phyloP scores from a whole-genome alignment of 768 basidiomycete genomes.

The Lactarius tabidus region DNA sequence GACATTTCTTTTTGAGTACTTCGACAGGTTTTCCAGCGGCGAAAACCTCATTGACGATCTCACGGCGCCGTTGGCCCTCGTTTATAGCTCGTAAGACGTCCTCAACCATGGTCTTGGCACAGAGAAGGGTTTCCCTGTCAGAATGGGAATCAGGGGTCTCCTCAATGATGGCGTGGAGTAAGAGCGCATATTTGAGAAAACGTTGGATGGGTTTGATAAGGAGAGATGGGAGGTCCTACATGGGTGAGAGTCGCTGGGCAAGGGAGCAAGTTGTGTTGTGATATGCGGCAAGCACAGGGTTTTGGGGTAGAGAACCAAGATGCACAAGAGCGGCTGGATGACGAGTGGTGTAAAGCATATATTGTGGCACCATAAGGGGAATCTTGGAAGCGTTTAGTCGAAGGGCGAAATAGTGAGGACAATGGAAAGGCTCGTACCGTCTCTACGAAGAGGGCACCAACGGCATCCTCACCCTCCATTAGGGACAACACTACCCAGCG shows the following conservation, averaged over 20 bases:
- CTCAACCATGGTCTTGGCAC: slow-evolving; percentile 59
- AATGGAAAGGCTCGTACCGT: slow-evolving; percentile 42
- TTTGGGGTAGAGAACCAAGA: slow-evolving; percentile 48
- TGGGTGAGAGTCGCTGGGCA: slow-evolving; percentile 70
- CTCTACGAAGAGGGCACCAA: slow-evolving; percentile 67
- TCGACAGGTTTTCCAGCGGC: slow-evolving; percentile 28
- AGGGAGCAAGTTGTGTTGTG: slow-evolving; percentile 60
- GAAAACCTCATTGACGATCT: slow-evolving; percentile 76
- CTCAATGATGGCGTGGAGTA: slow-evolving; percentile 71
- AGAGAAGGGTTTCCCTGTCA: slow-evolving; percentile 55
- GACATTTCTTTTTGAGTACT: slow-evolving; percentile 34
- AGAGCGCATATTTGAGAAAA: slow-evolving; percentile 87
- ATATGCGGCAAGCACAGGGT: slow-evolving; percentile 60
- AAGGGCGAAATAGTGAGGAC: slow-evolving; percentile 4
- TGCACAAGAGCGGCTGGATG: slow-evolving; percentile 73
- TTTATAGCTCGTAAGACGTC: slow-evolving; percentile 74
- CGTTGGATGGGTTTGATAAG: slow-evolving; percentile 98
- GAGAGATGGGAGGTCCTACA: slow-evolving; percentile 90
- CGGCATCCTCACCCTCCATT: slow-evolving; percentile 64
- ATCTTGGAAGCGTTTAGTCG: slow-evolving; percentile 42
- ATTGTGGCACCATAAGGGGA: slow-evolving; percentile 64
- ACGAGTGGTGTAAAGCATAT: slow-evolving; percentile 76
- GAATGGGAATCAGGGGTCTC: slow-evolving; percentile 66
- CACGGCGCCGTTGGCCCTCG: slow-evolving; percentile 68
- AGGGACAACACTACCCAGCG: slow-evolving; percentile 58